Evolutionary conservation across 345 rosid genomes (phyloP), one percentile per base, ranked within the genome.

Genomic region (Murraya koenigii): DNA sequence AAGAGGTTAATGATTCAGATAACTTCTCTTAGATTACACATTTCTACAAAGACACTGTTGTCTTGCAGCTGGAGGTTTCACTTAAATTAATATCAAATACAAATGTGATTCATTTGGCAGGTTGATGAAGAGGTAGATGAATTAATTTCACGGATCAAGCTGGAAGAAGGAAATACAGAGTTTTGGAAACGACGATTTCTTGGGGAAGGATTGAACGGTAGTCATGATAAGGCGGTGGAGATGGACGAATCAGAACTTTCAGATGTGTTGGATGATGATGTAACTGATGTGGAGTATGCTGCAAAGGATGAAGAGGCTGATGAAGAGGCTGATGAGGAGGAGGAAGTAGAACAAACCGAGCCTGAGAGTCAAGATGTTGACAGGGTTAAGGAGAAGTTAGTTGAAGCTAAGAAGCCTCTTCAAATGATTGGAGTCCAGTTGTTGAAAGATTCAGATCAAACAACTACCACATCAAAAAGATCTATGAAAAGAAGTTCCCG

Each of bases 401-500:
- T 84, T 77, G 93, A 92, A 67, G 90, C 93, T 33, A 92, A 93
- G 88, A 90, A 82, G 71, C 92, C 93, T 74, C 94, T 91, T 80
- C 97, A 93, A 78, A 95, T 93, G 98, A 89, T 95, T 74, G 99
- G 99, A 70, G 93, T 92, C 59, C 99, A 95, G 75, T 85, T 95
- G 80, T 85, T 95, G 87, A 93, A 93, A 84, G 99, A 93, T 80
- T 84, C 90, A 30, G 93, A 88, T 76, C 89, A 90, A 83, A 80
- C 81, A 77, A 80, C 71, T 49, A 75, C 87, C 56, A 63, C 71
- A 67, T 84, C 92, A 66, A 90, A 89, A 83, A 91, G 90, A 88
- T 87, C 94, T 0, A 84, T 88, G 79, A 89, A 86, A 83, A 93
- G 87, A 74, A 80, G 77, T 32, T 80, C 93, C 73, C 92, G 89